phyloP scores from a whole-genome alignment of 305 asterid species.

The Solanum hybrid region DNA sequence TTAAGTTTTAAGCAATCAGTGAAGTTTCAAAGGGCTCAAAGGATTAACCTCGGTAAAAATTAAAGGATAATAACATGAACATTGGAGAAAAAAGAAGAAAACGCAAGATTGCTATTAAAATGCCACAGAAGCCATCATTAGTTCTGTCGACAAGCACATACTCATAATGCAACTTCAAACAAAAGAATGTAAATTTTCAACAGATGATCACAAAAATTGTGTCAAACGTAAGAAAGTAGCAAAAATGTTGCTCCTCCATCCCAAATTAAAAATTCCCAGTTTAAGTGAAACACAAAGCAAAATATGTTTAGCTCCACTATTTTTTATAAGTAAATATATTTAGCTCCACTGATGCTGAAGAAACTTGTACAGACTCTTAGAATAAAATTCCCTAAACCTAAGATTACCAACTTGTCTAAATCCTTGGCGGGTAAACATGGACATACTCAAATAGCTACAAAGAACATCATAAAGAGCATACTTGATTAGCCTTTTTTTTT shows the following conservation, averaged over 20 bases:
- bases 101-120: neutral
- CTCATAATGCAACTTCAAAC: neutral
- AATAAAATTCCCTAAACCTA: neutral
- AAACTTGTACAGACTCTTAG: neutral
- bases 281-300: neutral
- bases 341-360: neutral
- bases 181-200: neutral
- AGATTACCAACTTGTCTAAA: neutral
- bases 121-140: neutral
- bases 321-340: neutral
- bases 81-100: neutral
- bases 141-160: neutral
- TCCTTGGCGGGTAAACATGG: neutral
- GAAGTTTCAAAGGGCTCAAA: neutral
- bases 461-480: constrained; percentile 11
- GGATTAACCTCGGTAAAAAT: neutral
- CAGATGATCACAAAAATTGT: neutral
- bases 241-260: neutral
- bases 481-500: constrained; percentile 56
- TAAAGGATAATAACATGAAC: neutral
- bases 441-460: neutral
- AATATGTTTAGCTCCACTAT: neutral
- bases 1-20: neutral
- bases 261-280: neutral
- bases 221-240: neutral